Conservation (phyloP, 2,329 filamentous ascomycete species). For the Trichoderma koningiopsis region DNA sequence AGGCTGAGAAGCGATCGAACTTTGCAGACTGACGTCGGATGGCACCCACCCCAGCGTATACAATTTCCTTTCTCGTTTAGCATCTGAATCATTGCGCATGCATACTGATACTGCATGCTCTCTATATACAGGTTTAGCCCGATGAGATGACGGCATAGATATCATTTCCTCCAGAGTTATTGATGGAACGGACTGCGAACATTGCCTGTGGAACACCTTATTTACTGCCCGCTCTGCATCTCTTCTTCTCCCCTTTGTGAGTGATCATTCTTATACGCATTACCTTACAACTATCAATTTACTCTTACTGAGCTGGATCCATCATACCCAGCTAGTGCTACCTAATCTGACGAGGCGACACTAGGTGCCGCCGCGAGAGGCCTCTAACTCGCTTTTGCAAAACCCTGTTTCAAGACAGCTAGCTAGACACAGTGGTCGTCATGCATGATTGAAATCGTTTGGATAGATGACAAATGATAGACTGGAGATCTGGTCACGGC, state of each 20-base stretch:
- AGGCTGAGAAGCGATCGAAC: constrained; percentile 8
- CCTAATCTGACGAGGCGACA: background rate
- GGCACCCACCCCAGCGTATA: constrained; percentile 20
- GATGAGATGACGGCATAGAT: constrained; percentile 6
- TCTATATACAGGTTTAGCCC: background rate
- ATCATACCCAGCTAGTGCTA: background rate
- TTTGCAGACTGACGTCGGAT: constrained; percentile 20
- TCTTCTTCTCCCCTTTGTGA: background rate
- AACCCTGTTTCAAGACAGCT: constrained; percentile 2
- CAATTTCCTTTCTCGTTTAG: background rate
- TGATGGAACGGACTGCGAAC: background rate
- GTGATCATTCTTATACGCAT: background rate
- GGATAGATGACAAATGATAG: constrained; percentile 7
- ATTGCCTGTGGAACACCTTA: background rate
- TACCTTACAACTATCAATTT: background rate
- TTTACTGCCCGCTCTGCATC: background rate
- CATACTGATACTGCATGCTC: background rate
- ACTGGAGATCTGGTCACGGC: constrained; percentile 7
- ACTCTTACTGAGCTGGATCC: background rate
- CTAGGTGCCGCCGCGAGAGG: background rate
- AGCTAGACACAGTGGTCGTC: background rate
- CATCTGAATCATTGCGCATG: background rate
- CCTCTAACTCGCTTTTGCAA: background rate
- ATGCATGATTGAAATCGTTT: background rate
- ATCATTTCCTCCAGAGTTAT: background rate